phyloP scores from a whole-genome alignment of 23 red algal genomes.

The Gracilariopsis chorda region DNA sequence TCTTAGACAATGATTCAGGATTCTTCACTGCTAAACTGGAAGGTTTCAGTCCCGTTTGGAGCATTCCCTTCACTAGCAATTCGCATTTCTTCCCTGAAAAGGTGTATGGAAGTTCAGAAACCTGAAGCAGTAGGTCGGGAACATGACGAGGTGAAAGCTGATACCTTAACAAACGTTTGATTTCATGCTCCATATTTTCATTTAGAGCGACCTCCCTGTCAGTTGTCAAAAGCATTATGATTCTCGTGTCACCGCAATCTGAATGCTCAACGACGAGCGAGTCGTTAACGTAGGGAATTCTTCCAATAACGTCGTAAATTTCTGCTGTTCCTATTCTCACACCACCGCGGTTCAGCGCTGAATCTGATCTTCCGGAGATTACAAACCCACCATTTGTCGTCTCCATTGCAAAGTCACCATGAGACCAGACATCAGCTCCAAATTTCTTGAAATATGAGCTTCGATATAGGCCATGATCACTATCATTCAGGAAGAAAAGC shows the following conservation, averaged over 20 bases:
- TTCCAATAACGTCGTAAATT: conserved; percentile 54
- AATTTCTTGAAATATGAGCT: conserved; percentile 58
- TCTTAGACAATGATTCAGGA: no score
- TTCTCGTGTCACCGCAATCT: conserved; percentile 27
- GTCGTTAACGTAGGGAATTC: conserved; percentile 39
- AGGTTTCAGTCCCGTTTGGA: no score
- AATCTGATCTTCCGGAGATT: conserved; percentile 82
- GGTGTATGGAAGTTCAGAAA: conserved; percentile 75
- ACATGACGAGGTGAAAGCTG: conserved; percentile 86
- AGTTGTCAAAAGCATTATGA: conserved; percentile 73
- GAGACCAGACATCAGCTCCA: conserved; percentile 51
- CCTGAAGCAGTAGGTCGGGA: conserved; percentile 29
- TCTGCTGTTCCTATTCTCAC: conserved; percentile 85
- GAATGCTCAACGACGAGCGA: conserved; percentile 41
- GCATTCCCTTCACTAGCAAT: conserved; percentile 73
- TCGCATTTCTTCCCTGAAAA: conserved; percentile 86
- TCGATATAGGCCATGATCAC: conserved; percentile 17
- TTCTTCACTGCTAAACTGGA: no score
- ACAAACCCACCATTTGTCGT: conserved; percentile 27
- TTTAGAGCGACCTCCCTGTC: no score
- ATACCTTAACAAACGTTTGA: no score
- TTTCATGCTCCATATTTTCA: no score
- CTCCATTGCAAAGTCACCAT: conserved; percentile 74
- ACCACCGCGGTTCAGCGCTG: conserved; percentile 84
- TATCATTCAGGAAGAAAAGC: conserved; percentile 70